These are phyloP conservation scores for Drosera spatulata DNA, from an alignment of 179 eudicot genomes.

Conservation along the genomic window DNA sequence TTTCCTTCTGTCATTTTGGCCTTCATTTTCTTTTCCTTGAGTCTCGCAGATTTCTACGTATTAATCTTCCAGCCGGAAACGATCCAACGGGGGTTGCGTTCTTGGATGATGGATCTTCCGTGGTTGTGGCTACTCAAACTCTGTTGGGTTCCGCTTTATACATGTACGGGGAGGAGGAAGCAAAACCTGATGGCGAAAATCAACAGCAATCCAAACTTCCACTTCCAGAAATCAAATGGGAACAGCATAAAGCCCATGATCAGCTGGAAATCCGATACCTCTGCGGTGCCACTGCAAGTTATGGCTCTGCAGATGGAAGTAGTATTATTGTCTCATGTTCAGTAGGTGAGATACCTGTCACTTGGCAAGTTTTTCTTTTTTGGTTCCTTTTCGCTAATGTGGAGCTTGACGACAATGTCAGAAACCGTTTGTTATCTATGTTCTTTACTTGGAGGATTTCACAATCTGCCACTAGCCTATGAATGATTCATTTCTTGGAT, in stretches of 20 bases:
- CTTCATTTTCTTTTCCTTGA: neutral
- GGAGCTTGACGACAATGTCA: neutral
- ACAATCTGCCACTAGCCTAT: neutral
- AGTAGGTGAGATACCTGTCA: constrained; percentile 42
- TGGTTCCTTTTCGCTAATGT: neutral
- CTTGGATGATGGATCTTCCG: constrained; percentile 73
- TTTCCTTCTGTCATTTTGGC: neutral
- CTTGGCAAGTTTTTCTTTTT: no score
- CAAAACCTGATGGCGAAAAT: constrained; percentile 39
- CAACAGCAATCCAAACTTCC: constrained; percentile 72
- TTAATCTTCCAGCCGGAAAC: constrained; percentile 86
- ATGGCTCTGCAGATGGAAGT: constrained; percentile 97
- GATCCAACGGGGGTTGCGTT: constrained; percentile 74
- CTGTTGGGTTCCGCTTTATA: constrained; percentile 70
- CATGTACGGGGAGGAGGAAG: constrained; percentile 84
- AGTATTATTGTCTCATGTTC: constrained; percentile 82
- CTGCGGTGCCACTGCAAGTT: constrained; percentile 55
- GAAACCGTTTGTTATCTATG: neutral
- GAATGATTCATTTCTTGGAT: neutral
- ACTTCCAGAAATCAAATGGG: constrained; percentile 87
- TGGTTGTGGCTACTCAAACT: constrained; percentile 73
- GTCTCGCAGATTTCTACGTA: constrained; percentile 62
- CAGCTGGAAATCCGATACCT: constrained; percentile 53
- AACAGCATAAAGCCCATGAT: constrained; percentile 80
- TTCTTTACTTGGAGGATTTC: neutral